Evolutionary conservation across 73 alveolate species (phyloP), one percentile per base, ranked within the genome.

Genomic region (Tetrahymena malaccensis): DNA sequence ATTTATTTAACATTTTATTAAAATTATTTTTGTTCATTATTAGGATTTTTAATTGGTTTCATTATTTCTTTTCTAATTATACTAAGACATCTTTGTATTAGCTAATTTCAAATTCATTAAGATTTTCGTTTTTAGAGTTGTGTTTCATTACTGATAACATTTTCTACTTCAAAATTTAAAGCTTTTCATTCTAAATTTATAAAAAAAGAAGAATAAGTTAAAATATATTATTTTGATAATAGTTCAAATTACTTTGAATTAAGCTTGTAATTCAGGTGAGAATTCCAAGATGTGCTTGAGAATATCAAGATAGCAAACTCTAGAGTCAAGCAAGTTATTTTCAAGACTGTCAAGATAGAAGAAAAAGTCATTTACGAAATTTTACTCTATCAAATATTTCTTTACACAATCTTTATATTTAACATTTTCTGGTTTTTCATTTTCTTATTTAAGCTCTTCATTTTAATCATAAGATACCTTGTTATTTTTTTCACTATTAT

Each of bases 391-490:
- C 37, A 95, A 89, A 50, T 50, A 55, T 35, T 85, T 33, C 83
- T 95, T 95, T 17, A 95, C 97, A 35, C 83, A 55, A 22, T 94
- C 94, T 95, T 89, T 89, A 85, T 85, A 94, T 34, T 85, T 94
- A 43, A 19, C 33, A 55, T 95, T 95, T 95, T 95, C 95, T 25
- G 95, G 95, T 16, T 85, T 55, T 89, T 85, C 93, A 35, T 95
- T 89, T 44, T 56, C 43, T 43, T 95, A 55, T 9, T 33, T 33
- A 31, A 95, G 43, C 84, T 94, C 96, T 85, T 85, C 35, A 40
- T 43, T 40, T 25, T 85, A 43, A 85, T 85, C 89, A 31, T 70
- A 70, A 22, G 89, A 70, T 22, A 70, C 34, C 16, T 70, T 7
- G 22, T 70, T 70, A 31, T 70, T 70, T 12, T 70, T 70, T 94